These are phyloP conservation scores for Penicillium canariense DNA, from an alignment of 495 filamentous ascomycete species.

Conservation along the genomic window DNA sequence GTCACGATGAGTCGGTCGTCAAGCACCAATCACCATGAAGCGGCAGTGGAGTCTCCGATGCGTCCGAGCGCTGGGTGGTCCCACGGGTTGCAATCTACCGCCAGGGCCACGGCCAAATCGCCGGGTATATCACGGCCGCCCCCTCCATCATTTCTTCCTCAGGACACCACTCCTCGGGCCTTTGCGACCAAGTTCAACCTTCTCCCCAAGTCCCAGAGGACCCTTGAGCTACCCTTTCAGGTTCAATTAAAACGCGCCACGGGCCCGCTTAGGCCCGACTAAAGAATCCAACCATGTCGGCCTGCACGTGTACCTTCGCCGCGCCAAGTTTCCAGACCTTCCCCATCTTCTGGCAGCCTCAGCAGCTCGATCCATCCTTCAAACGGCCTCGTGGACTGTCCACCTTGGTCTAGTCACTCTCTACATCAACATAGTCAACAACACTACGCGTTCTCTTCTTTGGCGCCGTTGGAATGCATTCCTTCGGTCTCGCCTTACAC, in stretches of 20 bases:
- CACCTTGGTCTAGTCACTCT: conserved; percentile 16
- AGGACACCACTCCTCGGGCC: conserved; percentile 23
- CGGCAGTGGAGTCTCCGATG: neutral
- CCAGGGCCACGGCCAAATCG: neutral
- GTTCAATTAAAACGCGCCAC: conserved; percentile 14
- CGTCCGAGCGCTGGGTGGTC: conserved; percentile 6
- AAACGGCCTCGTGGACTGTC: conserved; percentile 19
- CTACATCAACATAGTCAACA: conserved; percentile 4
- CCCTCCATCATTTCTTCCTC: conserved; percentile 20
- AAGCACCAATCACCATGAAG: conserved; percentile 12
- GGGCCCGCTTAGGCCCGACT: conserved; percentile 32
- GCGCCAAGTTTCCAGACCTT: conserved; percentile 19
- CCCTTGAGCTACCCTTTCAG: neutral
- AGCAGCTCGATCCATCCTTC: conserved; percentile 12
- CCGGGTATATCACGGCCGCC: conserved; percentile 11
- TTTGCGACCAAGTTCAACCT: conserved; percentile 16
- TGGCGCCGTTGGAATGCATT: conserved; percentile 15
- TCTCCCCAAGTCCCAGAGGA: neutral
- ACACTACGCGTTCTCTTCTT: conserved; percentile 15
- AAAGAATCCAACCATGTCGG: conserved; percentile 29
- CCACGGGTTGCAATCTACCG: neutral
- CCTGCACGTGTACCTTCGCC: conserved; percentile 21
- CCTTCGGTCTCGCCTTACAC: conserved; percentile 15
- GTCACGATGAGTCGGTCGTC: conserved; percentile 29
- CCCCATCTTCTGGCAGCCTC: conserved; percentile 21